Evolutionary conservation across 805 yeast genomes (phyloP), one percentile per base, ranked within the genome.

Genomic region (Starmerella lactis-condensi): DNA sequence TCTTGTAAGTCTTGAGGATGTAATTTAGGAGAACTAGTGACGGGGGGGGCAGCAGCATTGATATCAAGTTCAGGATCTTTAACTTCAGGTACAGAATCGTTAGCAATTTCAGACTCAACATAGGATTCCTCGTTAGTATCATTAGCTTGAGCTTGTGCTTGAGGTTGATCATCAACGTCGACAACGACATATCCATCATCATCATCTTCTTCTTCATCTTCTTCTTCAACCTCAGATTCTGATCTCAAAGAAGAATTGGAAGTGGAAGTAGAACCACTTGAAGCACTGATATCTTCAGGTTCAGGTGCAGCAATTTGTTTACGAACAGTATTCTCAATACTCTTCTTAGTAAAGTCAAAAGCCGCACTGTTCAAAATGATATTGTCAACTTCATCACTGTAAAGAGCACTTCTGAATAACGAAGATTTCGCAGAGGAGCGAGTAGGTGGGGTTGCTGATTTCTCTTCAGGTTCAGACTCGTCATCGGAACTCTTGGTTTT

Each of bases 301-400:
- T 19, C 26, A 17, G 15, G n/a, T 22, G 33, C 25, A 13, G 14
- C 31, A 20, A 20, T 66, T 66, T 39, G 67, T 8, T n/a, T 14
- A n/a, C 19, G 23, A 14, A 17, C 13, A 7, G 18, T 5, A 5
- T 7, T 11, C 10, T 6, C 23, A 22, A 5, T 15, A 25, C 30
- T 12, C 6, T 19, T 24, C 19, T 33, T 28, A 4, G 37, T 29
- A 22, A 39, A 34, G 3, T 73, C 66, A 49, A 77, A 76, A 4
- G 76, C 68, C 25, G 69, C 75, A n/a, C 79, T 68, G 2, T 74
- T 59, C 37, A 75, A 52, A 37, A 78, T 74, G 4, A 78, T 75
- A 32, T 65, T 62, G 48, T 77, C 83, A 4, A 78, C 68, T 17
- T 58, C 51, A 17, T 61, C 44, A 35, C 58, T 59, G 46, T 65